Base-by-base conservation (phyloP, 2,329 filamentous ascomycete species). In the Fusarium euwallaceae region DNA sequence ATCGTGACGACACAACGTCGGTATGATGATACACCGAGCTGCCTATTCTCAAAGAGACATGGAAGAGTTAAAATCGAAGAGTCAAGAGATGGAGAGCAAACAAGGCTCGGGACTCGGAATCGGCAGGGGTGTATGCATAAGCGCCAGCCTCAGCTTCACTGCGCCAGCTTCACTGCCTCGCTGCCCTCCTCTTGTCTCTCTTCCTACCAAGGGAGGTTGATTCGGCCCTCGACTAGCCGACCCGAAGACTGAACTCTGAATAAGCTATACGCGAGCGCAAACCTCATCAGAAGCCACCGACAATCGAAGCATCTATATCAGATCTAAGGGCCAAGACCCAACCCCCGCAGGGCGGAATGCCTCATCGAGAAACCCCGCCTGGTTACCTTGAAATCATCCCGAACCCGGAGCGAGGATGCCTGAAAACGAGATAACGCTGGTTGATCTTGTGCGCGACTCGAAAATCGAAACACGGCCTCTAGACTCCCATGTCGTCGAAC, bases 101-200 rank as follows among this genome's bases (percentile, higher is more conserved):
- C 17, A 20, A 55, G 51, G 51, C 51, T 55, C 51, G 27, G 29
- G 51, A 32, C 51, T 55, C 51, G 29, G 29, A 55, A 55, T 14
- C 11, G 51, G 29, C 51, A 55, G 51, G 51, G 51, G n/a, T 55
- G 32, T 34, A 55, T 55, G 51, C 51, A 55, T 55, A 55, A 55
- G 51, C 51, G 17, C 29, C 48, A 29, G 48, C 48, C 51, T 20
- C 51, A 55, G 29, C 51, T 53, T 55, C 51, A 55, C 51, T 55
- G 51, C 51, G 20, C 17, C 51, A 32, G 7, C 51, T 16, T 6
- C 5, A 55, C 51, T 22, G 51, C 29, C n/a, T 55, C 51, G 51
- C 51, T 29, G 27, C 29, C 29, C 51, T 32, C 51, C n/a, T 55
- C 51, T 32, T 55, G 29, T 34, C 51, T 14, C 27, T 55, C 27